These are phyloP conservation scores for Hemisphaericaspora xylofermentans DNA, from an alignment of 1,139 yeast species.

Conservation along the genomic window DNA sequence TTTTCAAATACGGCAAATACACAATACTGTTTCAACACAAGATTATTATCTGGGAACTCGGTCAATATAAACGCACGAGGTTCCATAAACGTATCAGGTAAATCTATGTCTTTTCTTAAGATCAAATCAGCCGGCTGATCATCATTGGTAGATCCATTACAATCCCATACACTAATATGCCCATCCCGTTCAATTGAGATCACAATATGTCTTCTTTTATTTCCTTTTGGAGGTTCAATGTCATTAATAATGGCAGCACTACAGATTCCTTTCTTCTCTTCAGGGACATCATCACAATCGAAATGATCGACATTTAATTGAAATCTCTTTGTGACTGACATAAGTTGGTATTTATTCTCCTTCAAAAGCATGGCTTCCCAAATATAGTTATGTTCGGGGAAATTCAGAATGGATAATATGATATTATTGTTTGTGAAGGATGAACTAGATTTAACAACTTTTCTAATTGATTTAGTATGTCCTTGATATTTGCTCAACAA, in stretches of 20 bases:
- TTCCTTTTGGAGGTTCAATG: constrained; percentile 19
- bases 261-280: constrained; percentile 18
- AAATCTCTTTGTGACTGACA: constrained; percentile 38
- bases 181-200: constrained; percentile 58
- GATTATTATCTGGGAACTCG: constrained; percentile 14
- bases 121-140: constrained; percentile 31
- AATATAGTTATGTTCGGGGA: constrained; percentile 56
- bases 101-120: constrained; percentile 16
- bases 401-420: constrained; percentile 41
- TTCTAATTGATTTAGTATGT: constrained; percentile 75
- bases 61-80: constrained; percentile 32
- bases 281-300: constrained; percentile 1
- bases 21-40: constrained; percentile 17
- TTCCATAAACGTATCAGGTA: constrained; percentile 5
- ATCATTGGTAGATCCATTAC: constrained; percentile 35
- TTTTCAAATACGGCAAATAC: constrained; percentile 30
- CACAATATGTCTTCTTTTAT: constrained; percentile 33
- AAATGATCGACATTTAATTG: constrained; percentile 24
- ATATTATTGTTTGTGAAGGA: constrained; percentile 25
- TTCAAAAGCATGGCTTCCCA: constrained; percentile 55
- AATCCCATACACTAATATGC: constrained; percentile 64
- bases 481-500: constrained; percentile 67
- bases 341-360: constrained; percentile 14
- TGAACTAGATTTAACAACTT: constrained; percentile 56
- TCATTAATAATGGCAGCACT: constrained; percentile 38